Evolutionary conservation across 495 filamentous ascomycete species (phyloP).

Genomic region (Aspergillus sparsus): DNA sequence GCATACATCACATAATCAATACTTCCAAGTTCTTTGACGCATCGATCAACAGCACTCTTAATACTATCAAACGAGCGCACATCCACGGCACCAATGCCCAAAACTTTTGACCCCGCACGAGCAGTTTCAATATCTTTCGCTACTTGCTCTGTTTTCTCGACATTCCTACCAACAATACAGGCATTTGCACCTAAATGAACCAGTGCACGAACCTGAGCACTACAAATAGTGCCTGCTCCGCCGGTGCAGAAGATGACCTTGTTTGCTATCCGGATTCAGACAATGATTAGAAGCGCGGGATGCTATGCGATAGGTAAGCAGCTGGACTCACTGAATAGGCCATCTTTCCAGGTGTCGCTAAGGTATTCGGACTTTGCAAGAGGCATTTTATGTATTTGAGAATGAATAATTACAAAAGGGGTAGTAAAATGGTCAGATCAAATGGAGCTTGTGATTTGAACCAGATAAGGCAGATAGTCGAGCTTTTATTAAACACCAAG

Average conservation of each 20-base stretch:
- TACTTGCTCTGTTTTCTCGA: slow-evolving; percentile 79
- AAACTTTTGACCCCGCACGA: slow-evolving; percentile 73
- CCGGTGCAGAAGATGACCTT: slow-evolving; percentile 97
- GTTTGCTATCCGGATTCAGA: slow-evolving; percentile 54
- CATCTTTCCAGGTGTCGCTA: slow-evolving; percentile 79
- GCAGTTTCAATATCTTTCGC: slow-evolving; percentile 80
- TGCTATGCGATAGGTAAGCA: neutral
- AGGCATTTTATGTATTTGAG: slow-evolving; percentile 42
- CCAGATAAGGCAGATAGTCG: too few relatives aligned
- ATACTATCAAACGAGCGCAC: slow-evolving; percentile 73
- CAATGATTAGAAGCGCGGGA: neutral
- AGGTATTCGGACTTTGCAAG: slow-evolving; percentile 71
- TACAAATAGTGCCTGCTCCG: slow-evolving; percentile 91
- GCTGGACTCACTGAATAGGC: slow-evolving; percentile 66
- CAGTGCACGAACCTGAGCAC: slow-evolving; percentile 85
- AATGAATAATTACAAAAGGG: neutral
- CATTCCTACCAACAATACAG: slow-evolving; percentile 88
- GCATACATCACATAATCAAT: slow-evolving; percentile 93
- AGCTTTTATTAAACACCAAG: too few relatives aligned
- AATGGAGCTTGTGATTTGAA: too few relatives aligned
- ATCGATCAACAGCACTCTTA: slow-evolving; percentile 71
- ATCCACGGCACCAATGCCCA: slow-evolving; percentile 83
- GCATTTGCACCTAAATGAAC: slow-evolving; percentile 91
- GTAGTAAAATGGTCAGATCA: too few relatives aligned
- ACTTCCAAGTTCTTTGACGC: slow-evolving; percentile 75